A percentile compares a stretch with the other conserved stretches of the same genome.
Evolutionary conservation across 257 asterid genomes (phyloP).

Genomic region (Solanum medicagineum): DNA sequence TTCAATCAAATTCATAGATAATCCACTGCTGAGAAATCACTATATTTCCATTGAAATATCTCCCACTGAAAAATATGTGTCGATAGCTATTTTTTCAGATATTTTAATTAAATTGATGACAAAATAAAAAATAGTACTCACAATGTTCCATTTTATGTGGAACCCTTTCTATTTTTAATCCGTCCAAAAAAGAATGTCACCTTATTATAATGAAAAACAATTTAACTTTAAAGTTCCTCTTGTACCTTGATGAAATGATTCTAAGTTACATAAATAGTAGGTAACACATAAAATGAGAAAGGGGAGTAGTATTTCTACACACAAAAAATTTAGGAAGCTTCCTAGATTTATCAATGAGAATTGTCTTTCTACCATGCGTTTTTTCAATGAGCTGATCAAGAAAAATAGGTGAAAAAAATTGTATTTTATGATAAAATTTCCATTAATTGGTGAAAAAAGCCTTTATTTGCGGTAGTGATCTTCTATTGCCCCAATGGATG

Average conservation of each 20-base stretch:
- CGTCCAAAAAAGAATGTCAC: no score
- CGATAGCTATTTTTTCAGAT: neutral
- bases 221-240: no score
- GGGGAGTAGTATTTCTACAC: neutral
- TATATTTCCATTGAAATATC: neutral
- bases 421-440: neutral
- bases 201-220: no score
- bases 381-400: neutral
- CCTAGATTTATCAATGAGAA: neutral
- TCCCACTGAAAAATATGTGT: neutral
- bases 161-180: no score
- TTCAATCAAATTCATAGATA: neutral
- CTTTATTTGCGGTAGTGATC: neutral
- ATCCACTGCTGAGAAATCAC: neutral
- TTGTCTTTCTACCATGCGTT: accelerated
- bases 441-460: neutral
- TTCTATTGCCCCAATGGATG: neutral
- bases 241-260: no score
- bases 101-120: neutral
- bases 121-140: neutral
- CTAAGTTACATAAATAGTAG: no score
- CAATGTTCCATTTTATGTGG: no score
- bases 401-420: neutral
- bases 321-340: neutral
- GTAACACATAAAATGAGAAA: no score